phyloP scores from a whole-genome alignment of 805 yeast species.

The Wickerhamiella allomyrinae region DNA sequence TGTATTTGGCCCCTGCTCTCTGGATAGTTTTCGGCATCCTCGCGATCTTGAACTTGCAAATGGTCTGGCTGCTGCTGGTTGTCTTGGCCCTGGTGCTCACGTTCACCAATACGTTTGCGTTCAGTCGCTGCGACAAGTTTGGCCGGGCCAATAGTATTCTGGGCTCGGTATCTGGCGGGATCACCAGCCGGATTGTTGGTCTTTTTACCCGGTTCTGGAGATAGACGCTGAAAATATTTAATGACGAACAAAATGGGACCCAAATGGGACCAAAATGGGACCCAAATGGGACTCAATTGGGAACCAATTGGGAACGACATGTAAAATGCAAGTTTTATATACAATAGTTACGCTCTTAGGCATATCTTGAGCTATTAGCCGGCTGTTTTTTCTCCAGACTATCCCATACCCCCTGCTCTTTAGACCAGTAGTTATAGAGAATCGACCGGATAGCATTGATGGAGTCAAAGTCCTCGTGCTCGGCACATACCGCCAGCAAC shows the following conservation, averaged over 20 bases:
- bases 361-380: too few species aligned
- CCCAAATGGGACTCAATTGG: too few species aligned
- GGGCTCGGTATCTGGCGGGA: conserved; percentile 19
- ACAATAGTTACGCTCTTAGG: background rate
- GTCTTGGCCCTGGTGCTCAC: conserved; percentile 58
- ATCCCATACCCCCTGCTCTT: conserved; percentile 1
- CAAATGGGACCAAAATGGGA: too few species aligned
- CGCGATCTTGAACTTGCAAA: conserved; percentile 65
- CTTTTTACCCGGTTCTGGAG: background rate
- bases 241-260: too few species aligned
- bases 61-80: conserved; percentile 35
- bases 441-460: conserved; percentile 6
- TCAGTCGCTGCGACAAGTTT: conserved; percentile 83
- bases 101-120: conserved; percentile 74
- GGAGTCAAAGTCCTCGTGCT: conserved; percentile 30
- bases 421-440: conserved; percentile 3
- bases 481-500: conserved; percentile 29
- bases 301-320: background rate
- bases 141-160: conserved; percentile 63
- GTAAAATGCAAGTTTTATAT: background rate
- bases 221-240: too few species aligned
- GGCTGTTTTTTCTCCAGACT: background rate
- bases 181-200: background rate
- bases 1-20: conserved; percentile 58
- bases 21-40: conserved; percentile 67